phyloP scores from a whole-genome alignment of 192 early-diverging fungal genomes.

The Rhizophagus clarus region DNA sequence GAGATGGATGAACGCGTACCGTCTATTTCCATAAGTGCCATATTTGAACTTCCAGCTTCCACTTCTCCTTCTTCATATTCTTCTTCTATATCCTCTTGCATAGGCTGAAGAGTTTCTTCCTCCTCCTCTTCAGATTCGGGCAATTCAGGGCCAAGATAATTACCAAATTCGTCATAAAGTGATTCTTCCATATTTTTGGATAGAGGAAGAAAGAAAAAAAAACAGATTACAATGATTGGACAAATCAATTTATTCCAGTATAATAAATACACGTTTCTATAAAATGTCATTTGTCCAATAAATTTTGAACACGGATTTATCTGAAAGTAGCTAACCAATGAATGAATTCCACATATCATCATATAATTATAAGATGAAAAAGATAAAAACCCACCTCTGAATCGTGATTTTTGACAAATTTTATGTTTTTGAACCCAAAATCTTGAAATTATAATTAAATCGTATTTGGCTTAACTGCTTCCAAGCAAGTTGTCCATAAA shows the following conservation, averaged over 20 bases:
- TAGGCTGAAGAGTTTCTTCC: conserved; percentile 34
- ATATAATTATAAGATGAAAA: background rate
- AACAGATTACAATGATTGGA: too few relatives aligned
- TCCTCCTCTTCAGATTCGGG: conserved; percentile 71
- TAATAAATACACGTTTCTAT: too few relatives aligned
- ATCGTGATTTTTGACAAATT: background rate
- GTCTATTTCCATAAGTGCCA: conserved; percentile 66
- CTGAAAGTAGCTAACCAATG: background rate
- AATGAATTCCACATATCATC: background rate
- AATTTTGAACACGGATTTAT: background rate
- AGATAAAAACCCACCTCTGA: background rate
- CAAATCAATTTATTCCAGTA: too few relatives aligned
- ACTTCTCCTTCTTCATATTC: conserved; percentile 52
- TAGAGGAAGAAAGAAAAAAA: too few relatives aligned
- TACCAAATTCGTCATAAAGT: conserved; percentile 92
- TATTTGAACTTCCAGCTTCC: conserved; percentile 44
- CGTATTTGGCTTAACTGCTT: conserved; percentile 5
- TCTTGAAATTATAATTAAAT: background rate
- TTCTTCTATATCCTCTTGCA: conserved; percentile 36
- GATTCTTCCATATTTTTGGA: conserved; percentile 68
- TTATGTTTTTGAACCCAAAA: background rate
- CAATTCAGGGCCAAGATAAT: conserved; percentile 97
- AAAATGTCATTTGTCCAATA: background rate
- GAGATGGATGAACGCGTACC: conserved; percentile 44
- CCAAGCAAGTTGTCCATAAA: conserved; percentile 14